Conservation (phyloP, 768 basidiomycete genomes). For the Pleurotus salmoneostramineus region DNA sequence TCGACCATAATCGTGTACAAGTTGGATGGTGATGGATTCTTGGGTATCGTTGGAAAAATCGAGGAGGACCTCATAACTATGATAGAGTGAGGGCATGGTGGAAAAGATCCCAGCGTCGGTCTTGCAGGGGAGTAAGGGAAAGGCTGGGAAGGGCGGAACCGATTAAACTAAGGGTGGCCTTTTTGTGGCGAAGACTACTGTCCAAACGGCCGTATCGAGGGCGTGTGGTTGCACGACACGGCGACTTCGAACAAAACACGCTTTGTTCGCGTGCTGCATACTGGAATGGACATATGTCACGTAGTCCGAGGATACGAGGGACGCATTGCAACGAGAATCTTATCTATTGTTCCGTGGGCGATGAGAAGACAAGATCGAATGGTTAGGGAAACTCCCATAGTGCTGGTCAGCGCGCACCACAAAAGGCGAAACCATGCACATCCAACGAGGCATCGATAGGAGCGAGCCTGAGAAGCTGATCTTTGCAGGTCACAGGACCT, state of each 20-base stretch:
- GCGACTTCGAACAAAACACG: conserved; percentile 8
- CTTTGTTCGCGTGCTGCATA: background rate
- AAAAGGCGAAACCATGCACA: conserved; percentile 20
- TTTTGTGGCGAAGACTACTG: background rate
- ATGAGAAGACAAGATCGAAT: conserved; percentile 3
- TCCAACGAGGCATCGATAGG: conserved; percentile 26
- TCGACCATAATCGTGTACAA: conserved; percentile 60
- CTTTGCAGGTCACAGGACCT: background rate
- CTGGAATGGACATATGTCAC: background rate
- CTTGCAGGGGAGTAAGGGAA: conserved; percentile 21
- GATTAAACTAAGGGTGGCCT: conserved; percentile 3
- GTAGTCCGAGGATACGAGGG: background rate
- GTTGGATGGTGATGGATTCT: conserved; percentile 60
- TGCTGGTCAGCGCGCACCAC: background rate
- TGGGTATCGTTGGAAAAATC: conserved; percentile 69
- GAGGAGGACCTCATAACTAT: conserved; percentile 62
- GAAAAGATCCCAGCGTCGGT: conserved; percentile 17
- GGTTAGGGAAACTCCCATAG: background rate
- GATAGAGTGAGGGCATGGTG: conserved; percentile 56
- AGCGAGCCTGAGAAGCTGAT: conserved; percentile 7
- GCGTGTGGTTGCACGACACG: background rate
- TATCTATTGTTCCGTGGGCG: conserved; percentile 1
- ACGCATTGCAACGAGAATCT: background rate
- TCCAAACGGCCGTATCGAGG: background rate
- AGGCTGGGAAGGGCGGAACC: conserved; percentile 12